These are phyloP conservation scores for Zygoascus bituminiphila DNA, from an alignment of 805 yeast genomes.

Conservation along the genomic window DNA sequence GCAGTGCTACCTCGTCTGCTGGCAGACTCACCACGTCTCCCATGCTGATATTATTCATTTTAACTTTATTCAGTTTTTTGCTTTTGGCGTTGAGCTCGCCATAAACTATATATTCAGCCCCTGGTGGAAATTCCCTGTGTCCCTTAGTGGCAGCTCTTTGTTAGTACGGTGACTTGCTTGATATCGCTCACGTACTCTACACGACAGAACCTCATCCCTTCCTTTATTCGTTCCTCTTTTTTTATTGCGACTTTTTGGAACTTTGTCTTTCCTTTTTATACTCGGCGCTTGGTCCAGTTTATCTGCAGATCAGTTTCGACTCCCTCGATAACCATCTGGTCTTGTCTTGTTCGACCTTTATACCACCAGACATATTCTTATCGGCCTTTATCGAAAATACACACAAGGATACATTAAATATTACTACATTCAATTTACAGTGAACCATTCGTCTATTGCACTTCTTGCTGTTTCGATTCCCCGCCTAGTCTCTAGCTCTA, in stretches of 20 bases:
- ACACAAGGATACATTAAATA: too few species aligned
- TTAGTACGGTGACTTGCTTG: too few species aligned
- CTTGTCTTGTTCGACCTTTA: too few species aligned
- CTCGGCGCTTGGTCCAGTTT: neutral
- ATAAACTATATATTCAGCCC: neutral
- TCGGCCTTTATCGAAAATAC: too few species aligned
- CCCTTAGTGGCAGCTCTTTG: neutral
- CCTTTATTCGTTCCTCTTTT: neutral
- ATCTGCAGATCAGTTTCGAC: neutral
- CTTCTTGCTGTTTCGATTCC: too few species aligned
- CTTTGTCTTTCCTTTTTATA: neutral
- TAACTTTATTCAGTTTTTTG: neutral
- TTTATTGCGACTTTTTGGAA: neutral
- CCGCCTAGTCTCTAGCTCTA: too few species aligned
- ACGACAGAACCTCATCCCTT: neutral
- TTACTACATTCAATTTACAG: too few species aligned
- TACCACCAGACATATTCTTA: too few species aligned
- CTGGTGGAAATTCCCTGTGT: neutral
- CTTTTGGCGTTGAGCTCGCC: neutral
- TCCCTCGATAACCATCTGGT: neutral
- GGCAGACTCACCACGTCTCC: neutral
- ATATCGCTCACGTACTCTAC: neutral
- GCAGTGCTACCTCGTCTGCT: neutral
- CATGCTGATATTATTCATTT: neutral
- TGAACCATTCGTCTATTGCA: too few species aligned